Conservation (phyloP, 345 rosid species). For the Mercurialis annua region DNA sequence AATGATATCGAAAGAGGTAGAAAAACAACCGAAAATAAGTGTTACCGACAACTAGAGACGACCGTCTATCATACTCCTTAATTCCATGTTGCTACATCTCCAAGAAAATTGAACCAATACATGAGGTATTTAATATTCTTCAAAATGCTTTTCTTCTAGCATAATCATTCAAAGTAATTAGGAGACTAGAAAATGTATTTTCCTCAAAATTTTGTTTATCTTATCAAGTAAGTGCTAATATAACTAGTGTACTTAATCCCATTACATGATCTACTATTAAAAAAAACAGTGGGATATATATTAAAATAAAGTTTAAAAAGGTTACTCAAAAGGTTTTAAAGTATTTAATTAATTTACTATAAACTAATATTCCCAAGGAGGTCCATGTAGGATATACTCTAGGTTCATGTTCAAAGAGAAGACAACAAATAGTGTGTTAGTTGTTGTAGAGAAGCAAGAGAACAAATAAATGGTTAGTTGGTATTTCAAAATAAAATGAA, state of each 20-base stretch:
- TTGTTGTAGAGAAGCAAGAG: background rate
- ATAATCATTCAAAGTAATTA: background rate
- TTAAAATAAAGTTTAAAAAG: slow-evolving; percentile 11
- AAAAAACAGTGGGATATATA: background rate
- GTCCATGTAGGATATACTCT: background rate
- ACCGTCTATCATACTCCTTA: too few relatives aligned
- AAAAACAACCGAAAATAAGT: too few relatives aligned
- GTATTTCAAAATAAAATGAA: too few relatives aligned
- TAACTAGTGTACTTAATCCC: background rate
- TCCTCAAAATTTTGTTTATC: background rate
- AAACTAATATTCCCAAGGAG: slow-evolving; percentile 13
- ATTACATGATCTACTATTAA: slow-evolving; percentile 2
- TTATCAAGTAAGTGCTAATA: background rate
- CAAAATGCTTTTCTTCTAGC: background rate
- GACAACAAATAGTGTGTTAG: background rate
- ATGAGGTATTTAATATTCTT: background rate
- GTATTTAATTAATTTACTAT: background rate
- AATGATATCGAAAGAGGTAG: too few relatives aligned
- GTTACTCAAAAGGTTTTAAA: slow-evolving; percentile 13
- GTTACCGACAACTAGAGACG: too few relatives aligned
- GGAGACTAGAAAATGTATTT: background rate
- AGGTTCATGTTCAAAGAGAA: background rate
- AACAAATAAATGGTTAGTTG: background rate
- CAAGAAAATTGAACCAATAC: background rate
- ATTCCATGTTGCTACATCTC: too few relatives aligned